Evolutionary conservation across 2,329 filamentous ascomycete species (phyloP).

Genomic region (Ascochyta koolunga): DNA sequence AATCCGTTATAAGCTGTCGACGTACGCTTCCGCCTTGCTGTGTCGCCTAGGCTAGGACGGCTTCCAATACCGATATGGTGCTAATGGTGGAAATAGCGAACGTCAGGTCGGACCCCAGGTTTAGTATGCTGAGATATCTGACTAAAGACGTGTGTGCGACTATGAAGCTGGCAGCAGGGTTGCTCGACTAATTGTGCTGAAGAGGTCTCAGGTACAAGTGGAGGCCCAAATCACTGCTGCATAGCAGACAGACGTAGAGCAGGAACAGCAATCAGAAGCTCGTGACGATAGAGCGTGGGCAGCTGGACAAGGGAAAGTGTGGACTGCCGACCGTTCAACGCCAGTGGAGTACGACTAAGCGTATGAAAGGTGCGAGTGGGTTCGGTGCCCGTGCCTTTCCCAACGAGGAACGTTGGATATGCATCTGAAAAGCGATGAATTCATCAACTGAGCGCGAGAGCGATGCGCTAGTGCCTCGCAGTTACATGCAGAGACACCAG

Average conservation of each 20-base stretch:
- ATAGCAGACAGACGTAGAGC: constrained; percentile 16
- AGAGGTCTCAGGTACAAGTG: constrained; percentile 19
- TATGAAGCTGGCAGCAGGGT: constrained; percentile 36
- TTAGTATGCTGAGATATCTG: constrained; percentile 30
- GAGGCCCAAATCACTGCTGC: constrained; percentile 15
- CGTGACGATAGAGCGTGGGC: constrained; percentile 9
- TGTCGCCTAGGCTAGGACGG: constrained; percentile 24
- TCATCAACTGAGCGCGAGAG: constrained; percentile 41
- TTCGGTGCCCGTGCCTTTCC: constrained; percentile 34
- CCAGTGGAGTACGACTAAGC: constrained; percentile 26
- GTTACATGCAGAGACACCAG: constrained; percentile 23
- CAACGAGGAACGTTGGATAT: constrained; percentile 40
- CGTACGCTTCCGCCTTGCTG: constrained; percentile 19
- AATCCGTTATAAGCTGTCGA: constrained; percentile 22
- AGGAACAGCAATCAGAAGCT: constrained; percentile 17
- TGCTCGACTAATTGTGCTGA: constrained; percentile 25
- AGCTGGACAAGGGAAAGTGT: background rate
- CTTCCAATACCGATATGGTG: constrained; percentile 23
- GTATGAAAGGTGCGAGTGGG: constrained; percentile 28
- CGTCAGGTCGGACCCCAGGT: constrained; percentile 27
- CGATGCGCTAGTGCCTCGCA: constrained; percentile 42
- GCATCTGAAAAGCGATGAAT: constrained; percentile 44
- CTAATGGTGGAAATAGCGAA: constrained; percentile 29
- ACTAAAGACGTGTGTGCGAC: constrained; percentile 29
- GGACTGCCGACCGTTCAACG: constrained; percentile 19